Evolutionary conservation across 441 rosid species (phyloP), one percentile per base, ranked within the genome.

Genomic region (Breynia disticha): DNA sequence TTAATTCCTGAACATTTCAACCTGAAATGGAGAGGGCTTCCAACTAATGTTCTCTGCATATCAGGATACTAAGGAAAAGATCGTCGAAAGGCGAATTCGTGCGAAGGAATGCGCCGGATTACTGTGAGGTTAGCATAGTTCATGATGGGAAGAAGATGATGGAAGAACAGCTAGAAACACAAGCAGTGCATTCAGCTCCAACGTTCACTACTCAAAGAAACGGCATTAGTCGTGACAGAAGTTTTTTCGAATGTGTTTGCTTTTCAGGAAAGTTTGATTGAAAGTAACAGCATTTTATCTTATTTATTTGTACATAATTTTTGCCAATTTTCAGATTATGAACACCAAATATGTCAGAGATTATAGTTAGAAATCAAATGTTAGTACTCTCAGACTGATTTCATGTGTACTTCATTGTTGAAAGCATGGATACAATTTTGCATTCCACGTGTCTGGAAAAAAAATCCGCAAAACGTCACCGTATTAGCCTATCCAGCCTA

Each of bases 71-170:
- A 12, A 46, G 46, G 60, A 73, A 65, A 56, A 83, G 64, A 52
- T n/a, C 48, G 53, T 56, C 65, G 1, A 77, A 67, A 54, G 83
- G 73, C 48, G 76, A 83, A 61, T 63, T 60, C 43, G 65, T 83
- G 24, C 72, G 61, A 72, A 68, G 67, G 60, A 72, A 77, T 63
- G 81, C 87, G 14, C 87, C 90, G 0, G 81, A 75, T 0, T 79
- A 58, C 42, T 80, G 87, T 53, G 68, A 75, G 54, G 78, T 79
- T 10, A 67, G 67, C 5, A 55, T 80, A 44, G 78, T 80, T 53
- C 63, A 52, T 46, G 61, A 74, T 12, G 79, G 75, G 7, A 67
- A 65, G 66, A 71, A 72, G 56, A 52, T 62, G 37, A 4, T 14
- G 14, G 75, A 59, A 4, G 46, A 41, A 17, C 52, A 63, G 46